Base-by-base conservation (phyloP, 106 monocot species). In the Amphibolis antarctica region DNA sequence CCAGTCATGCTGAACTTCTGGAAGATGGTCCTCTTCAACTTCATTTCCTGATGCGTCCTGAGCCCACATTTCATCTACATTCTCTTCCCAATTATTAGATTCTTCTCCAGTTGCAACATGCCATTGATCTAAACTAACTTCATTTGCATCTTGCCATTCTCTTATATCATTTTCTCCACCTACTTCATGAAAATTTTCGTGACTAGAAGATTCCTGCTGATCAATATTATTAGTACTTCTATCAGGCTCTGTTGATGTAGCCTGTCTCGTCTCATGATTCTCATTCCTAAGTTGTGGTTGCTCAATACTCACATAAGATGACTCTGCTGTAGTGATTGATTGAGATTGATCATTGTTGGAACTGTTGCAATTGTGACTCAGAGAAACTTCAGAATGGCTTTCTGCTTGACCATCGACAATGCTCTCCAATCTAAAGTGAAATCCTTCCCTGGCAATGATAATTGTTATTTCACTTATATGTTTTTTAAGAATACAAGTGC, bases 1-100 rank as follows among this genome's bases (percentile, higher is more conserved):
- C 94, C 89, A 94, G 24, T 84, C 77, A 29, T 78, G 78, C 29
- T 78, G 66, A 23, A 50, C 66, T 71, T 80, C 78, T n/a, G n/a
- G n/a, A 12, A 79, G 68, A 66, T 66, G 66, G 65, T 66, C 78
- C 28, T 81, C 77, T 67, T 53, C 75, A 73, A 69, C 80, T 48
- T 77, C 80, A 74, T 69, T 84, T 64, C 75, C 82, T 53, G 77
- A 74, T 67, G 66, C 46, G 24, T 73, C 80, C 48, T 22, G 71
- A 42, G 73, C 42, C 81, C 81, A 78, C 50, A 73, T 72, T 12
- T 78, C 77, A 44, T 74, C 66, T 47, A 63, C 60, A 71, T 69
- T 70, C 50, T 77, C 77, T 18, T 77, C 77, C 89, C 82, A 88
- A 28, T 71, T 79, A 13, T 73, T 72, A 48, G 83, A 62, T 61